Evolutionary conservation across 148 eudicot species (phyloP).

Genomic region (Chenopodium album): DNA sequence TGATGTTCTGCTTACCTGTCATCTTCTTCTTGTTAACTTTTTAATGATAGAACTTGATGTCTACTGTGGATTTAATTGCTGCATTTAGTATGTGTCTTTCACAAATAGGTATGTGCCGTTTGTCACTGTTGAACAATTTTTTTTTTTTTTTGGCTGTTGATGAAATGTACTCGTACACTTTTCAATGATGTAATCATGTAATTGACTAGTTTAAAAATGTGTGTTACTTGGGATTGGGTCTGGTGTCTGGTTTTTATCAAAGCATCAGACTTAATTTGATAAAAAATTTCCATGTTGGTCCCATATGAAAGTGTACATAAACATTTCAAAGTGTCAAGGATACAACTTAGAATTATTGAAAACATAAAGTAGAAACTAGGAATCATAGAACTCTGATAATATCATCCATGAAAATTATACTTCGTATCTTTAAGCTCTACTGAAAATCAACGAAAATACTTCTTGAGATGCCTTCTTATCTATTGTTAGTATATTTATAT

Average conservation of each 20-base stretch:
- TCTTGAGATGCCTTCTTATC: background rate
- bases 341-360: background rate
- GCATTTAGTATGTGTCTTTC: background rate
- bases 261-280: background rate
- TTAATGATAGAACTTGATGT: background rate
- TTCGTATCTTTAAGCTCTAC: background rate
- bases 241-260: background rate
- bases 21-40: background rate
- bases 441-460: background rate
- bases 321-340: background rate
- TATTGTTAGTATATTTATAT: background rate
- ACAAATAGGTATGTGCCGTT: background rate
- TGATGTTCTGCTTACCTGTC: background rate
- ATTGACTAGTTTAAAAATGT: background rate
- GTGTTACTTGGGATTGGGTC: background rate
- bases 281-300: background rate
- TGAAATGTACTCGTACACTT: too few species aligned
- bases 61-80: background rate
- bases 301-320: background rate
- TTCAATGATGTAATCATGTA: background rate
- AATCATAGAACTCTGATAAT: too few species aligned
- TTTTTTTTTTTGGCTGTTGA: background rate
- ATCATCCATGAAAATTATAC: background rate
- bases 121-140: background rate
- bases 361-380: background rate